phyloP scores from a whole-genome alignment of 805 yeast species.

The Metschnikowia lochheadii region DNA sequence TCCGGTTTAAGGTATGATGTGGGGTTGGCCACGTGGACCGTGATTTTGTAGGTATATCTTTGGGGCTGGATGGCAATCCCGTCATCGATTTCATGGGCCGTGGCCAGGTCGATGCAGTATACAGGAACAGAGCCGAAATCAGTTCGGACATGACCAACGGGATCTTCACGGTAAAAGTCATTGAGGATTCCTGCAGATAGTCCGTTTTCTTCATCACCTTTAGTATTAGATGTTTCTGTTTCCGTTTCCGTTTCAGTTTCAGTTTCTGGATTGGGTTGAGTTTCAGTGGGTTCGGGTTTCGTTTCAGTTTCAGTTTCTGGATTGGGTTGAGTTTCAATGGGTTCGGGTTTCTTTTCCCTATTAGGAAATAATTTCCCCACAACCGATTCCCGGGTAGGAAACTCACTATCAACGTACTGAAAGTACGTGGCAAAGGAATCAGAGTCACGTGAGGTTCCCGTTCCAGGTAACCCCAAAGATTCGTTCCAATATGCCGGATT shows the following conservation, averaged over 20 bases:
- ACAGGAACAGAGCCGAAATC: conserved; percentile 48
- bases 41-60: conserved; percentile 37
- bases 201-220: background rate
- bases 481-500: conserved; percentile 55
- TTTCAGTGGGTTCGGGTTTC: background rate
- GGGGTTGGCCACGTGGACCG: conserved; percentile 86
- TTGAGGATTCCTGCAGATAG: background rate
- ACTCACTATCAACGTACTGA: conserved; percentile 23
- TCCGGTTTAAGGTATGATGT: conserved; percentile 52
- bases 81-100: conserved; percentile 90
- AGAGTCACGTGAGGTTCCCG: conserved; percentile 39
- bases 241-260: too few relatives aligned
- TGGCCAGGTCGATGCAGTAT: conserved; percentile 77
- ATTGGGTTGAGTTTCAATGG: too few relatives aligned
- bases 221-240: too few relatives aligned
- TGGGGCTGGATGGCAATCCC: conserved; percentile 62
- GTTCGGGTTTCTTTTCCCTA: background rate
- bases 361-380: background rate
- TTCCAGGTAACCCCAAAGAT: conserved; percentile 41
- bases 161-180: conserved; percentile 27
- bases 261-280: too few relatives aligned
- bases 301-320: background rate
- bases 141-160: conserved; percentile 28
- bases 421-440: conserved; percentile 43
- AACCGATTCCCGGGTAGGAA: background rate